A percentile compares a stretch with the other conserved stretches of the same genome.
Evolutionary conservation across 228 moss, liverwort and hornwort genomes (phyloP).

Genomic region (Sphagnum fallax): DNA sequence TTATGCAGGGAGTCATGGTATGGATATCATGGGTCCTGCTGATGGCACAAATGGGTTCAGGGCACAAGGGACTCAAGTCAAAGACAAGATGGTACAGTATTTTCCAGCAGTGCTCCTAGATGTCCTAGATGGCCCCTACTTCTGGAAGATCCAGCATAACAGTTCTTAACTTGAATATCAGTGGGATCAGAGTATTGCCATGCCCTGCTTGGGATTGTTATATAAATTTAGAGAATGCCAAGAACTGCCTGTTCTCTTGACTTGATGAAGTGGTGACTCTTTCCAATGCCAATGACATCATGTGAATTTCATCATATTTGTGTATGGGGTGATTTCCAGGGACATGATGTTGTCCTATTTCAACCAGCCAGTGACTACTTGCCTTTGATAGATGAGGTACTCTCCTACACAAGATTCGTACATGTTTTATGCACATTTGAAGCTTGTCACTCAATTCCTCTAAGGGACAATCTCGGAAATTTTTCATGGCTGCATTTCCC

Average conservation of each 20-base stretch:
- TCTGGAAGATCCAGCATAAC: too few relatives aligned
- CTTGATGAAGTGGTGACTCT: too few relatives aligned
- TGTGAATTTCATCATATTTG: too few relatives aligned
- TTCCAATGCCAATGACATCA: too few relatives aligned
- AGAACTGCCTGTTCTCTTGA: too few relatives aligned
- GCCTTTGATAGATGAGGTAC: slow-evolving; percentile 81
- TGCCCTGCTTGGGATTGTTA: too few relatives aligned
- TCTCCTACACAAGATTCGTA: neutral
- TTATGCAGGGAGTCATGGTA: slow-evolving; percentile 64
- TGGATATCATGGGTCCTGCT: slow-evolving; percentile 65
- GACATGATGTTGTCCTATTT: slow-evolving; percentile 80
- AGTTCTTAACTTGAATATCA: neutral
- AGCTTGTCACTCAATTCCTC: too few relatives aligned
- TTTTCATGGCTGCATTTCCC: too few relatives aligned
- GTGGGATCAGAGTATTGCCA: neutral
- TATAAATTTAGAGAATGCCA: too few relatives aligned
- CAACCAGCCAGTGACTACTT: slow-evolving; percentile 76
- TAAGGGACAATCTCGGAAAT: too few relatives aligned
- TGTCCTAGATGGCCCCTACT: neutral
- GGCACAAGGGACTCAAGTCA: slow-evolving; percentile 38
- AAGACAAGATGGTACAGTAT: slow-evolving; percentile 17
- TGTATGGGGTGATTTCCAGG: slow-evolving; percentile 24
- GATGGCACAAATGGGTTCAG: slow-evolving; percentile 34
- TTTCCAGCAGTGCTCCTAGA: slow-evolving; percentile 1
- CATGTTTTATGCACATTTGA: too few relatives aligned